phyloP scores from a whole-genome alignment of 305 asterid genomes.

The Andrographis paniculata region DNA sequence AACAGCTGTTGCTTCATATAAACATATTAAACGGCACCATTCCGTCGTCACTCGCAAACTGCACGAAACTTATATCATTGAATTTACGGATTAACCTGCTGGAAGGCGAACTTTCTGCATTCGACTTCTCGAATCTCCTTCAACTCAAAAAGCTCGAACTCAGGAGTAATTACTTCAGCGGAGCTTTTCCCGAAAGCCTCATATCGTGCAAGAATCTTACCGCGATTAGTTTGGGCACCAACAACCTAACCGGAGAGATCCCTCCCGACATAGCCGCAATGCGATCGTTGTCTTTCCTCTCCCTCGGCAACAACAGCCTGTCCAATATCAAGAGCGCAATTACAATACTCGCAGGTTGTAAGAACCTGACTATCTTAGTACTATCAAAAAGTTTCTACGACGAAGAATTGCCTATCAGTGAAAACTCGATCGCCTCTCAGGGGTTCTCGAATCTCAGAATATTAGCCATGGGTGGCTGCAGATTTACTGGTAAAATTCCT shows the following conservation, averaged over 20 bases:
- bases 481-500: conserved; percentile 56
- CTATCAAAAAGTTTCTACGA: conserved; percentile 53
- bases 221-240: conserved; percentile 63
- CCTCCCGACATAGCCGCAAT: conserved; percentile 40
- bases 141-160: conserved; percentile 54
- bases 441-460: conserved; percentile 46
- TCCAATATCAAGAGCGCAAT: conserved; percentile 53
- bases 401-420: conserved; percentile 44
- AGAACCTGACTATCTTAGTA: conserved; percentile 50
- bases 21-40: conserved; percentile 59
- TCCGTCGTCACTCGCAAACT: conserved; percentile 58
- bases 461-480: conserved; percentile 66
- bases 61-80: conserved; percentile 45
- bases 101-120: conserved; percentile 56
- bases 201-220: conserved; percentile 54
- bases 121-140: conserved; percentile 57
- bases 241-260: conserved; percentile 52
- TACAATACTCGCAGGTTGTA: conserved; percentile 45
- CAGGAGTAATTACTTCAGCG: conserved; percentile 56
- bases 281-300: conserved; percentile 58
- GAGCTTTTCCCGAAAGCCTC: conserved; percentile 50
- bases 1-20: conserved; percentile 52
- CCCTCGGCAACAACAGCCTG: conserved; percentile 66
- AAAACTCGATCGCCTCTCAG: conserved; percentile 25
- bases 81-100: conserved; percentile 56